Evolutionary conservation across 2,329 filamentous ascomycete species (phyloP), one percentile per base, ranked within the genome.

Genomic region (Helotiales sp.): DNA sequence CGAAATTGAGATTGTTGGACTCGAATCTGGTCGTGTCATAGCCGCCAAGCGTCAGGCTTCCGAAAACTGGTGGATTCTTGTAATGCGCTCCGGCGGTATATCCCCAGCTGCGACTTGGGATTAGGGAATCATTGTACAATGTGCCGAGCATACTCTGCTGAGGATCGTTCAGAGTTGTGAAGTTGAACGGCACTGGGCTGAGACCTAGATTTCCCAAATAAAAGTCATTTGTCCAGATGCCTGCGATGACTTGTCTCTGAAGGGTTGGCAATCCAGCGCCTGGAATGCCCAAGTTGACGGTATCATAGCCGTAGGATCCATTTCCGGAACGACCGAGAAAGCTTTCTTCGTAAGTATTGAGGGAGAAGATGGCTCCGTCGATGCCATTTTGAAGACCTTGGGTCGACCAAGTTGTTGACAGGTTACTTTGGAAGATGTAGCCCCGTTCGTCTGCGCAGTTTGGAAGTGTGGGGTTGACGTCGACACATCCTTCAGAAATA

Each of bases 381-480:
- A 37, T n/a, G 11, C 54, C 54, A 22, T 57, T 57, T 26, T 57
- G 54, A 13, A 57, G 54, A 24, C 54, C 67, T 64, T 7, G 43
- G 20, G 40, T 70, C 1, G 58, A 47, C 70, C 15, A 74, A 30
- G 84, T 84, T 8, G 78, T 80, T 1, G 89, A 92, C n/a, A 79
- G 74, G 22, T 77, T 78, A 20, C 80, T 78, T 65, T 86, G 82
- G 76, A 86, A 92, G n/a, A 88, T 79, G 60, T 82, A 82, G 4
- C 90, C 90, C 58, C 90, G 85, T 80, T 20, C 80, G 76, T 68
- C 78, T 79, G 75, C 89, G 91, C 15, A 83, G 78, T 67, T 65
- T 32, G 43, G 40, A 65, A 61, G 40, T 22, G 40, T 47, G 1
- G 81, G 78, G 43, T 83, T 84, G 5, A 61, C 61, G 20, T 59